Base-by-base conservation (phyloP, 202 grass and related monocot species). In the Cymbopogon flexuosus region DNA sequence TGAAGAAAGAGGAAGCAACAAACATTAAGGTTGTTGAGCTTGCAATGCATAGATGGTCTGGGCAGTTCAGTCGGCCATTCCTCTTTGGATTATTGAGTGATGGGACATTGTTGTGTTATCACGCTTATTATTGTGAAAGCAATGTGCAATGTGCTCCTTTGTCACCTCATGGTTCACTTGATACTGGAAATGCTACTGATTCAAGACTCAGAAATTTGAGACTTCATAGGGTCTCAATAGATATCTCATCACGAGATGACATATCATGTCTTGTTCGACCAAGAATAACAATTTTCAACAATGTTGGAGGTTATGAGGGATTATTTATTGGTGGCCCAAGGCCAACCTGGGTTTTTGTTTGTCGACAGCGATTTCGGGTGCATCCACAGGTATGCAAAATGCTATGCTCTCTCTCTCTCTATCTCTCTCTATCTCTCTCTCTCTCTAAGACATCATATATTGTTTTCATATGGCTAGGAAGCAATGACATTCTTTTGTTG, bases 261-360 rank as follows among this genome's bases (percentile, higher is more conserved):
- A 83, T 88, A 64, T 64, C 75, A 47, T 79, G 63, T 87, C 67
- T 82, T 76, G 60, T 57, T 70, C 78, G 76, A 76, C 89, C 91
- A 47, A 97, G 88, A 94, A 94, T 94, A 40, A 93, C 84, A 69
- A 61, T 91, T 70, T 97, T 97, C 46, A 93, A 89, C 77, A 97
- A 94, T 51, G 88, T 97, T 34, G 92, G 92, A n/a, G 92, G 95
- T 51, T 94, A 94, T 64, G 92, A 94, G 62, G 95, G 95, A 31
- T 77, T 97, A 61, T 97, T 97, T 84, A 79, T 97, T 84, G 82
- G 75, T 86, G 95, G 95, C 27, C 87, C 79, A 8, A 93, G 88
- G 83, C 95, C 95, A 81, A 70, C 88, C 79, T 97, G 95, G 95
- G 61, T 93, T 89, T 94, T 97, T 90, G 81, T 90, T 81, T 97